Conservation (phyloP, 106 monocot genomes). For the Allium cepa region DNA sequence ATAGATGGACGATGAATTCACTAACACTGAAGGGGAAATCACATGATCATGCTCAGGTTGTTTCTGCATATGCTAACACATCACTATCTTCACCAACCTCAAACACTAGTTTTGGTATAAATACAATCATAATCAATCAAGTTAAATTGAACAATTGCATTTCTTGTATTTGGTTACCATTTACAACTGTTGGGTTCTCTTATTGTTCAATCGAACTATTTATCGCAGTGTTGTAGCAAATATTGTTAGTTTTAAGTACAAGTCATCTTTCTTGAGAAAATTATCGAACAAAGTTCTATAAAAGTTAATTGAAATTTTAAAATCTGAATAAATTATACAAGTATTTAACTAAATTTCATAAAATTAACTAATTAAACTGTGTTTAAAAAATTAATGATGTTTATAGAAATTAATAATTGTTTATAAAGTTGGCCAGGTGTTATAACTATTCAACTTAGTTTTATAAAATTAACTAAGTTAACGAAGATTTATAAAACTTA, state of each 20-base stretch:
- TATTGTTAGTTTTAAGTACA: background rate
- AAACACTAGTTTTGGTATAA: slow-evolving; percentile 47
- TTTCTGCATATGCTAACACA: slow-evolving; percentile 37
- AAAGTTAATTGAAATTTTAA: too few relatives aligned
- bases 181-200: background rate
- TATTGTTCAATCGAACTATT: background rate
- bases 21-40: slow-evolving; percentile 77
- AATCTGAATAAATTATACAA: too few relatives aligned
- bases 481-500: too few relatives aligned
- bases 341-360: too few relatives aligned
- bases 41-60: slow-evolving; percentile 48
- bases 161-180: background rate
- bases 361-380: too few relatives aligned
- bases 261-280: background rate
- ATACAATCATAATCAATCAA: background rate
- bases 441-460: too few relatives aligned
- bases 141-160: background rate
- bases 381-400: too few relatives aligned
- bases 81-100: slow-evolving; percentile 34
- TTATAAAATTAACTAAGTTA: too few relatives aligned
- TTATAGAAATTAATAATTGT: too few relatives aligned
- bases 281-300: too few relatives aligned
- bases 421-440: too few relatives aligned
- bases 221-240: background rate
- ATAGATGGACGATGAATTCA: slow-evolving; percentile 98